Evolutionary conservation across 495 filamentous ascomycete species (phyloP), one percentile per base, ranked within the genome.

Genomic region (Terfezia boudieri): DNA sequence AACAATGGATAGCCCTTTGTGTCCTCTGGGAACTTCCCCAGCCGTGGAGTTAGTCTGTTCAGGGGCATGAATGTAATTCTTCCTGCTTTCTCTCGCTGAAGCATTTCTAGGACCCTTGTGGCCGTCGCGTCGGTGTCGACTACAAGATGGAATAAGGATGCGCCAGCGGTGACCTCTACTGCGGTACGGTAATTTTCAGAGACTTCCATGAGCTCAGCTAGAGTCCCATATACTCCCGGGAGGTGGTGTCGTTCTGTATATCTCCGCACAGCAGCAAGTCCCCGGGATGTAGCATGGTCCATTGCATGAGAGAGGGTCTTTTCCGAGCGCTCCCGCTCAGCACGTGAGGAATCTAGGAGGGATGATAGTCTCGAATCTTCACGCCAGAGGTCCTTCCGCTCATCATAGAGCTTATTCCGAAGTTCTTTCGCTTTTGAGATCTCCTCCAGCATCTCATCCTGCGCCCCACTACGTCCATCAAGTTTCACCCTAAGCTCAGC

Each of bases 31-130:
- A 93, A 76, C 56, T 87, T 87, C 22, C 73, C 65, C 5, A 75
- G 70, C 56, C 75, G 78, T 2, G 79, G 74, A 43, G 76, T 76
- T 38, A 96, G 69, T 20, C 84, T 79, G 53, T 86, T 87, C 9
- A 99, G 71, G 1, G 90, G 90, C 78, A 99, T 86, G 60, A 94
- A 95, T 1, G 92, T 96, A 32, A 96, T 74, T 60, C 90, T 78
- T n/a, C 90, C 90, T 16, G 81, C 77, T 55, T 76, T 81, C 54
- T 81, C 77, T 53, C 82, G 83, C 63, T 86, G 78, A 20, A 99
- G 71, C 12, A 81, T 74, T 60, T 89, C 82, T 12, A 87, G 73
- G 14, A 93, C 78, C 53, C 76, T 76, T 0, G 85, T 84, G 0
- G 86, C 86, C 2, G 89, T 95, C 38, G 82, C 77, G 53, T 88